Percentiles rank a stretch among this genome's conserved stretches.
Evolutionary conservation across 1,284 basidiomycete genomes (phyloP).

Genomic region (Quambalaria eucalypti): DNA sequence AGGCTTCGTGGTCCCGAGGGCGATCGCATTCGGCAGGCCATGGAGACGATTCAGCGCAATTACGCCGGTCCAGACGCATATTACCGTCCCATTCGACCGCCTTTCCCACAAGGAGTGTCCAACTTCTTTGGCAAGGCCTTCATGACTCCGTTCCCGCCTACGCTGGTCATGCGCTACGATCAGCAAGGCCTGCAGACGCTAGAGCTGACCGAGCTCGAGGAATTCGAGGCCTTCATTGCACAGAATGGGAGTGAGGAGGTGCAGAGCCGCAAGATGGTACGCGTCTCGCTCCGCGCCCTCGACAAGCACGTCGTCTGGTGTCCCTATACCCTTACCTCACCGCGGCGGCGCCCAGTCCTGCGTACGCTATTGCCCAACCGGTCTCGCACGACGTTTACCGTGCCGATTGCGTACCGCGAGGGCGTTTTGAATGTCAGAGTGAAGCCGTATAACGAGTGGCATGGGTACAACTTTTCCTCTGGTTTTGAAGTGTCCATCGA

Average conservation of each 20-base stretch:
- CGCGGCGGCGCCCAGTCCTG: neutral
- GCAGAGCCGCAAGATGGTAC: constrained; percentile 56
- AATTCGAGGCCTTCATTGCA: constrained; percentile 58
- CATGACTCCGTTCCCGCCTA: constrained; percentile 70
- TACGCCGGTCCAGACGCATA: constrained; percentile 38
- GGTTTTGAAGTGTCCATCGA: constrained; percentile 61
- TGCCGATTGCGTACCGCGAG: constrained; percentile 50
- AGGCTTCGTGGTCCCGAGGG: constrained; percentile 13
- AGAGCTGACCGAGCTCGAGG: constrained; percentile 52
- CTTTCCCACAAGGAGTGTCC: constrained; percentile 24
- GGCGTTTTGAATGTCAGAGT: constrained; percentile 57
- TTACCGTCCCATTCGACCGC: constrained; percentile 23
- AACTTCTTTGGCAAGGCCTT: constrained; percentile 55
- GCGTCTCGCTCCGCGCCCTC: constrained; percentile 60
- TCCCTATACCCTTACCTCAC: constrained; percentile 55
- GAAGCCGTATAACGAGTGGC: constrained; percentile 56
- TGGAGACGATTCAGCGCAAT: constrained; percentile 21
- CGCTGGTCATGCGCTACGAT: constrained; percentile 61
- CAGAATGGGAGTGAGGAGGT: constrained; percentile 60
- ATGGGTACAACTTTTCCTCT: constrained; percentile 51
- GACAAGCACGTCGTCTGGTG: constrained; percentile 60
- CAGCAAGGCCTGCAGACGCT: constrained; percentile 49
- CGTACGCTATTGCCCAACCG: neutral
- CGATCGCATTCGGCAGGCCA: constrained; percentile 9
- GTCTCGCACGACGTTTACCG: neutral